Evolutionary conservation across 179 eudicot species (phyloP), one percentile per base, ranked within the genome.

Genomic region (Beta corolliflora): DNA sequence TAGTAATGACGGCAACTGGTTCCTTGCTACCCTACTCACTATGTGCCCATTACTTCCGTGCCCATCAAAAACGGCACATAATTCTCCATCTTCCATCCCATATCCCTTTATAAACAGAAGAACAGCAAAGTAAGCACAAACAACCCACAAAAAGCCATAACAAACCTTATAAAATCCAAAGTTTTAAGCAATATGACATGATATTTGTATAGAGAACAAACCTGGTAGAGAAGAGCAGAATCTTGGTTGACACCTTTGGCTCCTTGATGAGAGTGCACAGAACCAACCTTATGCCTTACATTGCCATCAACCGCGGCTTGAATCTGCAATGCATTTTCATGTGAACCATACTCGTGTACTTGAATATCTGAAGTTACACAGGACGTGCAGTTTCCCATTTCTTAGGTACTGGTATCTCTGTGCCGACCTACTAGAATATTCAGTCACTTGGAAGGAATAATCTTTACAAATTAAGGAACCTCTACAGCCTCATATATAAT

Each of bases 11-110:
- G 92, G 97, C 79, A 95, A 80, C 54, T 85, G 88, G 81, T 91
- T 82, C 56, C 97, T 87, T 69, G 89, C 97, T 10, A 89, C 63
- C 77, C 82, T 88, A 86, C 97, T 93, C 60, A 92, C 97, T 13
- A 83, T 77, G 66, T 93, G 93, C 8, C 98, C 98, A 48, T 90
- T 89, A 64, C 52, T 68, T 16, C 98, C 98, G 71, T 93, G 97
- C 64, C 98, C 98, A 82, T 95, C 98, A 67, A 91, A 95, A 1
- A 93, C 97, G 8, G 89, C 98, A 80, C 93, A 86, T 7, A 93
- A 85, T 11, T 63, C 85, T 71, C 93, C 94, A 70, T 86, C 87
- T 77, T 85, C 88, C 61, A 77, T 77, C 36, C 91, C 98, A 85
- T 86, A 94, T 21, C 92, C 97, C 98, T 94, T 61, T 13, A 65